Base-by-base conservation (phyloP, 805 yeast genomes). In the Kluyveromyces aestuarii region DNA sequence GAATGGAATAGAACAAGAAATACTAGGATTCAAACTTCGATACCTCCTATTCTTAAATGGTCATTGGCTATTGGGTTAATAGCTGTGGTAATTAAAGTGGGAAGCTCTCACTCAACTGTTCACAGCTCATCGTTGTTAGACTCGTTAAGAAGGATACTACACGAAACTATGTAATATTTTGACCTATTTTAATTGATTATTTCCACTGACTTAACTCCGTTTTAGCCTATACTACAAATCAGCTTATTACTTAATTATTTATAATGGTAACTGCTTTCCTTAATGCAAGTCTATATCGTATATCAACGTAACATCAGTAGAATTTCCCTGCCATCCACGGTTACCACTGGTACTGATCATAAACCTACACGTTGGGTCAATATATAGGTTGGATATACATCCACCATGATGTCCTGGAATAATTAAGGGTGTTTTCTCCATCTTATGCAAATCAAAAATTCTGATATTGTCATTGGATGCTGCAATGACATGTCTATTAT, bases 371-470 rank as follows among this genome's bases (percentile, higher is more conserved):
- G 93, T 84, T 30, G 91, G 91, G 64, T 91, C 98, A 19, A 90
- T 82, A 48, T 79, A 73, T 53, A 93, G 69, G 46, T 81, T 80
- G 44, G 95, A 84, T 35, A 93, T 70, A 2, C 80, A 79, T 27
- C 97, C 96, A 44, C 99, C 98, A 60, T 87, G 96, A 64, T 93
- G 98, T 0, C 99, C 98, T 0, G 99, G 96, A 10, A 93, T 76
- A 56, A 95, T 90, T 63, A 83, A 74, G 14, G 62, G 63, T 46
- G 61, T 73, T 47, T 52, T 66, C 49, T 60, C 53, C 33, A 64
- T 66, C 37, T 71, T 71, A 54, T 74, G 67, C 50, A 89, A 72
- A 60, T 93, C 95, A 67, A 88, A 93, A 27, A 93, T 69, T 57
- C 99, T 74, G 37, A 93, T 81, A 60, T 93, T 93, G 62, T 93